A percentile compares a stretch with the other conserved stretches of the same genome.
These are phyloP conservation scores for Globisporangium recalcitrans DNA, from an alignment of 352 stramenopile genomes.

Conservation along the genomic window DNA sequence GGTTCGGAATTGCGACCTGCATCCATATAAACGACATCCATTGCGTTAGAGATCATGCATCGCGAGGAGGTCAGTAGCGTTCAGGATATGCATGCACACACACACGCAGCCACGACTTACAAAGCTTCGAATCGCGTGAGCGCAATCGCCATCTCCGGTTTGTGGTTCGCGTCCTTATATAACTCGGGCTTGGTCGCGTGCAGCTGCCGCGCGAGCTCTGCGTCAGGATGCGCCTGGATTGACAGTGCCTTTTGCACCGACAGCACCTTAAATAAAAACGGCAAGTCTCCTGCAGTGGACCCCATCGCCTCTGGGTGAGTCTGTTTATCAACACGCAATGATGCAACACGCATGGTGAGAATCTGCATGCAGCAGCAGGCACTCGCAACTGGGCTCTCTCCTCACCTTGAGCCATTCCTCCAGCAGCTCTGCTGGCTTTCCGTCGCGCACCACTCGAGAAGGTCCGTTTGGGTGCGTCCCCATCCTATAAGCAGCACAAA, in stretches of 20 bases:
- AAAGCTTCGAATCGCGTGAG: constrained; percentile 95
- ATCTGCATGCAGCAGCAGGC: neutral
- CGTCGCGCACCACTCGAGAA: constrained; percentile 59
- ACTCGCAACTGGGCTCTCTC: no score
- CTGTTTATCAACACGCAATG: constrained; percentile 6
- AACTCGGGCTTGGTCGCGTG: constrained; percentile 85
- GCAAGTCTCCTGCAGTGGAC: constrained; percentile 70
- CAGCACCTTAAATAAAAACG: constrained; percentile 99
- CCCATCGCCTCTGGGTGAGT: constrained; percentile 35
- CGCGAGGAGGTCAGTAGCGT: neutral
- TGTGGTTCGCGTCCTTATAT: constrained; percentile 99
- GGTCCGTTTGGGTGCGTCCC: constrained; percentile 93
- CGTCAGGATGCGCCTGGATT: constrained; percentile 94
- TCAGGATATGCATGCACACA: no score
- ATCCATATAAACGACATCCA: neutral
- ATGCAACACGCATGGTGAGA: neutral
- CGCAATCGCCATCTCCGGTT: constrained; percentile 99
- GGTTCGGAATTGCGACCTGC: constrained; percentile 85
- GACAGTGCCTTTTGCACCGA: constrained; percentile 96
- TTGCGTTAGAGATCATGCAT: neutral
- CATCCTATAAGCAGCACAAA: constrained; percentile 57
- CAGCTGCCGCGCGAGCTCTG: constrained; percentile 67
- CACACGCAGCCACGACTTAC: constrained; percentile 28
- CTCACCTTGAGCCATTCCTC: constrained; percentile 65
- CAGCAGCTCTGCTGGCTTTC: constrained; percentile 41